A percentile compares a stretch with the other conserved stretches of the same genome.
These are phyloP conservation scores for Arabidopsis lyrata DNA, from an alignment of 441 rosid species.

Conservation along the genomic window DNA sequence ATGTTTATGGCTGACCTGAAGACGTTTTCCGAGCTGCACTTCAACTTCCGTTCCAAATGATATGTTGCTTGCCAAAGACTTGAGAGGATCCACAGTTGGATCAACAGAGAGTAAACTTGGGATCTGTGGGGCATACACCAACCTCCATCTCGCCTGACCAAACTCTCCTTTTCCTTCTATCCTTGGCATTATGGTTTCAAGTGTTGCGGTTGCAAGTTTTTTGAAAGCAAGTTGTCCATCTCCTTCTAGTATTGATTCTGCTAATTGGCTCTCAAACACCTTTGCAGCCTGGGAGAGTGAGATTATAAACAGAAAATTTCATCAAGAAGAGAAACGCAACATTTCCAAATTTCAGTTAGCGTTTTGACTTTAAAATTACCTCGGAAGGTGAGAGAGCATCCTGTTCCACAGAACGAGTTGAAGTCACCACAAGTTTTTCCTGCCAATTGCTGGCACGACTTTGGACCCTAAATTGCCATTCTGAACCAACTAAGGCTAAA, in stretches of 20 bases:
- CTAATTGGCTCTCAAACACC: slow-evolving; percentile 93
- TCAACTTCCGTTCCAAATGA: slow-evolving; percentile 96
- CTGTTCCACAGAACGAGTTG: slow-evolving; percentile 94
- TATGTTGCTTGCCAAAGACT: slow-evolving; percentile 86
- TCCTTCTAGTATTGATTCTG: slow-evolving; percentile 94
- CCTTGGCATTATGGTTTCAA: slow-evolving; percentile 91
- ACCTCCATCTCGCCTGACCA: slow-evolving; percentile 98
- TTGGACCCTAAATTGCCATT: slow-evolving; percentile 98
- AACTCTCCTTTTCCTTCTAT: slow-evolving; percentile 96
- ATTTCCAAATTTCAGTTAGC: background rate
- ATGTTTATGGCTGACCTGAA: slow-evolving; percentile 65
- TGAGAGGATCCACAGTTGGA: slow-evolving; percentile 92
- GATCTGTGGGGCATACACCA: slow-evolving; percentile 97
- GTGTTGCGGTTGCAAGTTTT: slow-evolving; percentile 96
- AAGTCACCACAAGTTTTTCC: slow-evolving; percentile 92
- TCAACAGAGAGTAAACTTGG: slow-evolving; percentile 96
- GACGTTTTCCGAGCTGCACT: slow-evolving; percentile 93
- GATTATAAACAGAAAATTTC: slow-evolving; percentile 12
- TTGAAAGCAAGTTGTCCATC: slow-evolving; percentile 96
- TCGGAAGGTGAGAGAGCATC: slow-evolving; percentile 94
- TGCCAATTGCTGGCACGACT: slow-evolving; percentile 99
- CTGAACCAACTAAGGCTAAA: slow-evolving; percentile 97
- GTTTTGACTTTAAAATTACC: slow-evolving; percentile 53
- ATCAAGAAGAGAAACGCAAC: background rate
- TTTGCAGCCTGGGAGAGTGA: slow-evolving; percentile 76